Base-by-base conservation (phyloP, 805 yeast species). In the Zygoascus flipseniorum region DNA sequence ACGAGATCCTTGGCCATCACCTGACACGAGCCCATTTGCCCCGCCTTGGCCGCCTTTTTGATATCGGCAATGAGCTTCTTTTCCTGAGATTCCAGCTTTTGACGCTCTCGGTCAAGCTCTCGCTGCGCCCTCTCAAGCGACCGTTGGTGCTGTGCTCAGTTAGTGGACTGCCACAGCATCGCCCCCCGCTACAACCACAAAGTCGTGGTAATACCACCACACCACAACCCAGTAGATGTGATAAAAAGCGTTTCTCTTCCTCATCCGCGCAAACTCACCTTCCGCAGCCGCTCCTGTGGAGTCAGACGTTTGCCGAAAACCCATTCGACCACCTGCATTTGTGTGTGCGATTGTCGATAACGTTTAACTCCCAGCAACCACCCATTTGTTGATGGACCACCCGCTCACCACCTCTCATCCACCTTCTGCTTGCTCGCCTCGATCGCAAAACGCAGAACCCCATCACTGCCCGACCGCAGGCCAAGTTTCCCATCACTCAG, bases 1-100 rank as follows among this genome's bases (percentile, higher is more conserved):
- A 93, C 89, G 47, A 93, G 76, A 68, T 93, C 99, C 67, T 89
- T 87, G 35, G 99, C 98, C 74, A 93, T 97, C 43, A 95, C 86
- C 71, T 89, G 89, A 53, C 95, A 89, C 11, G 96, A 89, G 44
- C 85, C 80, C 53, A 87, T 76, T 69, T 92, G 97, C 44, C 96
- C 96, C 57, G 76, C 82, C 66, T 89, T 90, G 3, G 97, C 99
- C 10, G 92, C 80, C 67, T 86, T 89, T 68, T 90, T 90, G 65
- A 93, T 92, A 53, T 93, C 99, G 31, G 75, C 65, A 35, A 89
- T 77, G 42, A 93, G 75, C 66, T 85, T 87, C 79, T 89, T 90
- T 69, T 93, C 99, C 69, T 95, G 99, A 53, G 77, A 81, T 67
- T 92, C 97, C 42, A 93, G 73, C 66, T 93, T 89, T 56, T 77